phyloP scores from a whole-genome alignment of 2,329 filamentous ascomycete species.

The Claviceps sorghi region DNA sequence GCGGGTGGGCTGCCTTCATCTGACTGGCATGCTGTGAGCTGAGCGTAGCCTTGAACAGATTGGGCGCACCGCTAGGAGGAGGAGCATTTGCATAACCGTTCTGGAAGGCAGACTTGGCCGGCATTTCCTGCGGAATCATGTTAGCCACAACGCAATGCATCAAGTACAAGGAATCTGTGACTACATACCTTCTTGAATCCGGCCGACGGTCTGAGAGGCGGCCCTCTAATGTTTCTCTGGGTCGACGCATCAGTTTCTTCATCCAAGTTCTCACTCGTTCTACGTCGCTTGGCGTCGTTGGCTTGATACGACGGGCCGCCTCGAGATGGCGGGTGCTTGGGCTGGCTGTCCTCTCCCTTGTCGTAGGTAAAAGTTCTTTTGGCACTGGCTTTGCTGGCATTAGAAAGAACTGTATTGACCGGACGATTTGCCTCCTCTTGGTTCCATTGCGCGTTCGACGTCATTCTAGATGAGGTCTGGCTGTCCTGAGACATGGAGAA shows the following conservation, averaged over 20 bases:
- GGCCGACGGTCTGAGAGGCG: conserved; percentile 70
- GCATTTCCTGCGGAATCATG: conserved; percentile 33
- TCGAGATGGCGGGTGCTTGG: conserved; percentile 30
- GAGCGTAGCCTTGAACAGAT: conserved; percentile 52
- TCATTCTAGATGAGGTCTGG: conserved; percentile 40
- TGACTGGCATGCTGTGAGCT: conserved; percentile 54
- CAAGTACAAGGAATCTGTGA: background rate
- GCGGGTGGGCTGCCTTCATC: conserved; percentile 48
- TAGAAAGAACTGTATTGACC: conserved; percentile 45
- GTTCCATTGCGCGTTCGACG: conserved; percentile 33
- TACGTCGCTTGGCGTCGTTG: conserved; percentile 64
- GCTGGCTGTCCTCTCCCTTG: conserved; percentile 37
- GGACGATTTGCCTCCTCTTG: conserved; percentile 48
- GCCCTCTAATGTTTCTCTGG: conserved; percentile 54
- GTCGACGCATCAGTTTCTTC: conserved; percentile 46
- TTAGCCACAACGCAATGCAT: background rate
- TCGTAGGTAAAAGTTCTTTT: conserved; percentile 63
- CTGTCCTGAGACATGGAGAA: conserved; percentile 21
- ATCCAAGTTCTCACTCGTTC: conserved; percentile 59
- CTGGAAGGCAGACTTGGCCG: conserved; percentile 44
- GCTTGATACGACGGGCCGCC: conserved; percentile 49
- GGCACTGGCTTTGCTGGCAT: conserved; percentile 42
- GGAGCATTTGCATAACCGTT: conserved; percentile 48
- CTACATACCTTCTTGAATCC: conserved; percentile 49
- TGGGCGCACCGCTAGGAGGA: conserved; percentile 34